Percentiles rank a stretch among this genome's conserved stretches.
Evolutionary conservation across 2,329 filamentous ascomycete species (phyloP).

Genomic region (Dendrostoma leiphaemia): DNA sequence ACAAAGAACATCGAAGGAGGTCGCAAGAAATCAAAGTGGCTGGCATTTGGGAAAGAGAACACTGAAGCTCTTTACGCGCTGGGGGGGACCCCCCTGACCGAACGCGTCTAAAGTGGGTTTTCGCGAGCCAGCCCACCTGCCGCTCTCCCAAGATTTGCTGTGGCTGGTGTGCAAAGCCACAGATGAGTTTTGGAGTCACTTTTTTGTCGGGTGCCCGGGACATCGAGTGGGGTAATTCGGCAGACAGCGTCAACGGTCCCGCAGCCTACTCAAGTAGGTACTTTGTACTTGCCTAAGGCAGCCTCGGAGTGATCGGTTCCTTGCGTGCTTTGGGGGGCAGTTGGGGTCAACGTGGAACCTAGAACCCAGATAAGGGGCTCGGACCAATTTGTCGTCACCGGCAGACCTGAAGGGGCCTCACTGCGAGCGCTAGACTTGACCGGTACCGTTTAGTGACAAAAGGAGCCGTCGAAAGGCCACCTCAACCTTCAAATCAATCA

Average conservation of each 20-base stretch:
- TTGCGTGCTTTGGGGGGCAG: too few relatives aligned
- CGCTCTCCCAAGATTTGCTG: not conserved
- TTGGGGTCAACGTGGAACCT: not conserved
- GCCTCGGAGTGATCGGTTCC: too few relatives aligned
- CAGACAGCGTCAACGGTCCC: too few relatives aligned
- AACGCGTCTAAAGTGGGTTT: not conserved
- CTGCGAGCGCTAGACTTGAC: too few relatives aligned
- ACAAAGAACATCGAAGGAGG: not conserved
- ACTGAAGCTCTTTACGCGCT: not conserved
- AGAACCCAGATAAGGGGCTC: not conserved
- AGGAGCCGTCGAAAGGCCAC: constrained; percentile 1
- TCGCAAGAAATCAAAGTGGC: not conserved
- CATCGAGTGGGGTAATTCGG: too few relatives aligned
- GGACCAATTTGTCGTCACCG: not conserved
- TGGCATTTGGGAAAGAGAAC: not conserved
- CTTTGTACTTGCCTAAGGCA: too few relatives aligned
- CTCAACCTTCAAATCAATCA: not conserved
- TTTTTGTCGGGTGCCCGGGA: too few relatives aligned
- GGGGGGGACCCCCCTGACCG: not conserved
- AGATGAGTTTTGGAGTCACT: too few relatives aligned
- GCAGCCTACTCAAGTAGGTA: too few relatives aligned
- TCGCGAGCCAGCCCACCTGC: not conserved
- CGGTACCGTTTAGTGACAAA: too few relatives aligned
- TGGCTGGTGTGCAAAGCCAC: constrained; percentile 1
- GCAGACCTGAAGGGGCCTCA: too few relatives aligned